These are phyloP conservation scores for Citrus maxima DNA, from an alignment of 345 rosid species.

Conservation along the genomic window DNA sequence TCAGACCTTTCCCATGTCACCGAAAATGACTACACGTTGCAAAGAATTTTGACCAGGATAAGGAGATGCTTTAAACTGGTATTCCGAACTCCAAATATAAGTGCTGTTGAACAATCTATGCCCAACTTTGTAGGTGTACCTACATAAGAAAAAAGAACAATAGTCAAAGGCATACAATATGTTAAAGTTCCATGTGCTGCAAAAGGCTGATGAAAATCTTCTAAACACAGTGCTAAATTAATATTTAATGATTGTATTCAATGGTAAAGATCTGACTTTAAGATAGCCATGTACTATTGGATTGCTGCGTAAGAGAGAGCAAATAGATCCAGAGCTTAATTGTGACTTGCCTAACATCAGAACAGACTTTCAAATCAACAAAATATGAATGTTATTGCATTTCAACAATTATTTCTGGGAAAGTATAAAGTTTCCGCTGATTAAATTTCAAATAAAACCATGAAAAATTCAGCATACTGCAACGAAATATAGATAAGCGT, in stretches of 20 bases:
- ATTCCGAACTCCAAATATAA: conserved; percentile 52
- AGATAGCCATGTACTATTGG: background rate
- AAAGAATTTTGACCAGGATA: conserved; percentile 67
- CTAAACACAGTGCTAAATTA: background rate
- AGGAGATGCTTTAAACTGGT: conserved; percentile 62
- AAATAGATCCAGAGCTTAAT: background rate
- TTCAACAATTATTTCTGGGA: background rate
- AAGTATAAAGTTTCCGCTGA: background rate
- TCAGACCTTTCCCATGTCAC: conserved; percentile 84
- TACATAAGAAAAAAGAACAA: conserved; percentile 17
- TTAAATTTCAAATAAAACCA: background rate
- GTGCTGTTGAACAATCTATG: conserved; percentile 45
- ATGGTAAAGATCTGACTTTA: background rate
- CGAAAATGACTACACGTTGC: conserved; percentile 64
- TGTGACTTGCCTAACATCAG: background rate
- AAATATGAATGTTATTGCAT: background rate
- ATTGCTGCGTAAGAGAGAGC: background rate
- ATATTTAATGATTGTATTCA: background rate
- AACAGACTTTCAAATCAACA: background rate
- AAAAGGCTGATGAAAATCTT: background rate
- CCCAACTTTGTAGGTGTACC: conserved; percentile 62
- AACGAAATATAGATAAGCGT: background rate
- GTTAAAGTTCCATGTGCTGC: background rate
- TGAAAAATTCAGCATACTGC: background rate
- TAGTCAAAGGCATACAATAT: background rate